Conservation (phyloP, 805 yeast genomes). For the Lachancea kluyveri region DNA sequence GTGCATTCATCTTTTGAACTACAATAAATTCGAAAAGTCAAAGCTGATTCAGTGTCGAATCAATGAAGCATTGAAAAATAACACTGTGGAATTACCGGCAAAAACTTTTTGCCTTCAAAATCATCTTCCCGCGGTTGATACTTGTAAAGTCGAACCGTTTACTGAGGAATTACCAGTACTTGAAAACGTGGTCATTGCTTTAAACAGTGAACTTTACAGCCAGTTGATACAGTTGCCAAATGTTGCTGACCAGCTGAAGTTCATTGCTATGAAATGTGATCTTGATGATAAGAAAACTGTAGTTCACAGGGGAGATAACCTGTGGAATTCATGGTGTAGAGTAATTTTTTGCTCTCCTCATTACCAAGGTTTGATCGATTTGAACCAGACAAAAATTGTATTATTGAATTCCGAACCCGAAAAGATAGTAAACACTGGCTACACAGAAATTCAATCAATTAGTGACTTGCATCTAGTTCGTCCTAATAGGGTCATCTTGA, state of each 20-base stretch:
- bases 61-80: conserved; percentile 9
- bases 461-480: conserved; percentile 3
- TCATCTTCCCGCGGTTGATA: conserved; percentile 12
- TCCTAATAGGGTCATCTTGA: conserved; percentile 1
- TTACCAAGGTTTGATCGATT: conserved; percentile 18
- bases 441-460: neutral
- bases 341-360: conserved; percentile 17
- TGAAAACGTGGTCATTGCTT: conserved; percentile 11
- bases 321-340: conserved; percentile 16
- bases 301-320: conserved; percentile 11
- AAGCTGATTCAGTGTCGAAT: conserved; percentile 7
- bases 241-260: conserved; percentile 14
- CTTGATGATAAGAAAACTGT: conserved; percentile 12
- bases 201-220: conserved; percentile 17
- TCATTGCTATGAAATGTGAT: conserved; percentile 19
- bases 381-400: conserved; percentile 15
- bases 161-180: conserved; percentile 10
- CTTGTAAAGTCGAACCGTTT: conserved; percentile 12
- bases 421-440: no score
- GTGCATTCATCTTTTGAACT: conserved; percentile 1
- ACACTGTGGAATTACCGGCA: conserved; percentile 12
- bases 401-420: conserved; percentile 10
- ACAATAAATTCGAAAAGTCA: conserved; percentile 1
- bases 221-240: conserved; percentile 13
- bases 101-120: conserved; percentile 7